These are phyloP conservation scores for Rhododendron griersonianum DNA, from an alignment of 148 eudicot species.

Conservation along the genomic window DNA sequence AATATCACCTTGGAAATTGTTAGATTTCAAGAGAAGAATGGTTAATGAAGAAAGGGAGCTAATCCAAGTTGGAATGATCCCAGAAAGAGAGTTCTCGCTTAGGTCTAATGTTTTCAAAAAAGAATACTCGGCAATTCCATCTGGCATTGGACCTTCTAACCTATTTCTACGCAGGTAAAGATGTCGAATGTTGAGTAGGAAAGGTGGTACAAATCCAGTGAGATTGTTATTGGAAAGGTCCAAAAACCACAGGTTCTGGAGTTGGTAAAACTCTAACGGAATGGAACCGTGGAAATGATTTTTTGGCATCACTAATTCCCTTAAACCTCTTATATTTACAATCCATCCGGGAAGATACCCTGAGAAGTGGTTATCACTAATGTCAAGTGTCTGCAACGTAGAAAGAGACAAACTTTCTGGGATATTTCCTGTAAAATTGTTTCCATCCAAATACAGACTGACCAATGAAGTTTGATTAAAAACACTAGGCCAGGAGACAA, in stretches of 20 bases:
- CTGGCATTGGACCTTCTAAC: not conserved
- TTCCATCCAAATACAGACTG: not conserved
- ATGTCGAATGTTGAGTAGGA: not conserved
- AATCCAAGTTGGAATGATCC: not conserved
- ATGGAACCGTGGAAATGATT: constrained; percentile 5
- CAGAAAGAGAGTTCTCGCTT: not conserved
- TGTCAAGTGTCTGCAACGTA: not conserved
- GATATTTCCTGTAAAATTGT: not conserved
- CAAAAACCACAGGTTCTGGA: not conserved
- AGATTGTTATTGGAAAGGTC: not conserved
- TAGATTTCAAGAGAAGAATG: not conserved
- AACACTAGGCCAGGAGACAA: not conserved
- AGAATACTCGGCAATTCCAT: not conserved
- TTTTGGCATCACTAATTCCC: not conserved
- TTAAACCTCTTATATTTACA: not conserved
- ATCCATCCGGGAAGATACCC: not conserved
- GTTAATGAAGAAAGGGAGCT: not conserved
- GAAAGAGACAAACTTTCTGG: not conserved
- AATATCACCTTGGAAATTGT: not conserved
- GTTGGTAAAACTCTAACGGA: not conserved
- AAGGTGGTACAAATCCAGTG: not conserved
- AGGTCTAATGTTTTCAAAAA: not conserved
- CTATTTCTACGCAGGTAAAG: not conserved
- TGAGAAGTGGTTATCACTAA: not conserved
- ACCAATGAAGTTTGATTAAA: not conserved